Percentiles rank a stretch among this genome's conserved stretches.
These are phyloP conservation scores for Phytophthora crassamura DNA, from an alignment of 352 stramenopile genomes.

Conservation along the genomic window DNA sequence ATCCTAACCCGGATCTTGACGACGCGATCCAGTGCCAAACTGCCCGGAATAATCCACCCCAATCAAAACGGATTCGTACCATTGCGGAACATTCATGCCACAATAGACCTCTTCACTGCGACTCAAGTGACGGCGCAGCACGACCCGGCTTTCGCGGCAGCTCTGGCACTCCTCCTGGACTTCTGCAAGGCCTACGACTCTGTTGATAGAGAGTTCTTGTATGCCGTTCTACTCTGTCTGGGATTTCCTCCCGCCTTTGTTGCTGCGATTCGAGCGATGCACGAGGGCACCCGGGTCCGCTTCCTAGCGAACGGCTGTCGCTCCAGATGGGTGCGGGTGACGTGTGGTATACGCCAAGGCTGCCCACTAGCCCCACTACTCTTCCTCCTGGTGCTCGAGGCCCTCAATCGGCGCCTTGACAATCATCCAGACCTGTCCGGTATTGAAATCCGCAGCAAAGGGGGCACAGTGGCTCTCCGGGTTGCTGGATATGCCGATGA, in stretches of 20 bases:
- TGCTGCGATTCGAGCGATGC: no score
- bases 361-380: conserved; percentile 3
- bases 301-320: neutral
- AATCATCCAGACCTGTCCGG: neutral
- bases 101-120: no score
- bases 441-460: no score
- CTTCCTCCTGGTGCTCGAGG: neutral
- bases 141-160: neutral
- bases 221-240: neutral
- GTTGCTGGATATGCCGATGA: no score
- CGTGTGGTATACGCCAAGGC: conserved; percentile 1
- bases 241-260: no score
- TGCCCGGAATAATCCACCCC: neutral
- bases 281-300: neutral
- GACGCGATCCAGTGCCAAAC: neutral
- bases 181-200: conserved; percentile 1
- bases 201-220: neutral
- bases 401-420: neutral
- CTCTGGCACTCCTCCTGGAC: neutral
- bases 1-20: neutral
- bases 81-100: no score
- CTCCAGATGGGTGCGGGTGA: neutral
- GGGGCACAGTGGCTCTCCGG: no score
- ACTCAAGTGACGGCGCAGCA: no score
- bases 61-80: no score